Percentiles rank a stretch among this genome's conserved stretches.
Conservation (phyloP, 1,139 yeast genomes). For the Meyerozyma carpophila region DNA sequence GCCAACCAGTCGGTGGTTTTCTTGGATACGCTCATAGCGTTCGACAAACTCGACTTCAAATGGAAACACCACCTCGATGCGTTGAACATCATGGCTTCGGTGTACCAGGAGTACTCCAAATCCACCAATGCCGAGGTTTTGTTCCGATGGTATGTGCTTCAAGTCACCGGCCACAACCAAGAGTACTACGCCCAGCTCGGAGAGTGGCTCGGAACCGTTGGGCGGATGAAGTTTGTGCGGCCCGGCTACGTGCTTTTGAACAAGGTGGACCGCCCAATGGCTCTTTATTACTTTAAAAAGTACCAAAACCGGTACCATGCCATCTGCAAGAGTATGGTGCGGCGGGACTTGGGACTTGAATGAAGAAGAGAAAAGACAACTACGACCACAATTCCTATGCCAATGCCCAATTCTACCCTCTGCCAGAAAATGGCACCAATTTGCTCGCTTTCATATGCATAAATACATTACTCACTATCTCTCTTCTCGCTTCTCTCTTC, state of each 20-base stretch:
- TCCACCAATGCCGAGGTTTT: constrained; percentile 77
- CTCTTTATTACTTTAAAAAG: constrained; percentile 57
- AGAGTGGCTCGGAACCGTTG: constrained; percentile 85
- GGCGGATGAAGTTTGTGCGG: constrained; percentile 92
- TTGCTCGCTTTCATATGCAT: no score
- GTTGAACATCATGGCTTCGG: constrained; percentile 34
- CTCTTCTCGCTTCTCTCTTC: not conserved
- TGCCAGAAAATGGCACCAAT: no score
- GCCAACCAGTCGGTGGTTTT: constrained; percentile 78
- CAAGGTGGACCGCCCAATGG: constrained; percentile 59
- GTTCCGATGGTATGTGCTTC: constrained; percentile 69
- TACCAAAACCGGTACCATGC: constrained; percentile 70
- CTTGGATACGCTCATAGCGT: constrained; percentile 54
- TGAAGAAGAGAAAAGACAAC: not conserved
- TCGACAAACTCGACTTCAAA: constrained; percentile 25
- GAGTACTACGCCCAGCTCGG: constrained; percentile 52
- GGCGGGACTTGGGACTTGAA: constrained; percentile 53
- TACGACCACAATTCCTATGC: no score
- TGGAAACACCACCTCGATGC: constrained; percentile 37
- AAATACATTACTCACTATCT: not conserved
- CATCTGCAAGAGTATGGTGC: constrained; percentile 73
- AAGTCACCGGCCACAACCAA: constrained; percentile 44
- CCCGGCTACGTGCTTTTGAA: constrained; percentile 72
- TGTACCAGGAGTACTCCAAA: constrained; percentile 40
- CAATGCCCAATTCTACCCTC: no score